Percentiles rank a stretch among this genome's conserved stretches.
Evolutionary conservation across 495 filamentous ascomycete genomes (phyloP).

Genomic region (Penicillium chermesinum): DNA sequence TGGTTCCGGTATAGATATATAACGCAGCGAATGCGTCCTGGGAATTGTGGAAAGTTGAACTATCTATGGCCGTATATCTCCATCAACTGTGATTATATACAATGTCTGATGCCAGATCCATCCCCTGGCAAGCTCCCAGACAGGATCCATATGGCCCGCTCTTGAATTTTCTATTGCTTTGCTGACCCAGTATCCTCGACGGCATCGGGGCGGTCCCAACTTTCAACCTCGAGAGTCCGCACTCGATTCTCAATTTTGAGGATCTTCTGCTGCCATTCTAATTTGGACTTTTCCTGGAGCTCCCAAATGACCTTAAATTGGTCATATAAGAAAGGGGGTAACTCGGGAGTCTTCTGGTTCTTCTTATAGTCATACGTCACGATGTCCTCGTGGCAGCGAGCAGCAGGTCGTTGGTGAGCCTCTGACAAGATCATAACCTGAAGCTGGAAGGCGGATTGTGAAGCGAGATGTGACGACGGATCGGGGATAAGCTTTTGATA

Average conservation of each 20-base stretch:
- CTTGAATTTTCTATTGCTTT: slow-evolving; percentile 7
- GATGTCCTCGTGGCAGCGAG: slow-evolving; percentile 74
- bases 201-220: slow-evolving; percentile 68
- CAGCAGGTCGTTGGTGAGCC: slow-evolving; percentile 69
- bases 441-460: slow-evolving; percentile 50
- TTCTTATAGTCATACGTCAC: slow-evolving; percentile 77
- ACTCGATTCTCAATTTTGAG: slow-evolving; percentile 51
- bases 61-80: no score
- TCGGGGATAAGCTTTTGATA: slow-evolving; percentile 73
- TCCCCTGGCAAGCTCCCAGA: no score
- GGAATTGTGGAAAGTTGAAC: no score
- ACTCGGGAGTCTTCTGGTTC: slow-evolving; percentile 42
- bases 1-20: no score
- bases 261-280: slow-evolving; percentile 44
- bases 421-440: slow-evolving; percentile 72
- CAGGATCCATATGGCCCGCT: neutral
- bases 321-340: slow-evolving; percentile 63
- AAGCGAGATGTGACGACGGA: slow-evolving; percentile 33
- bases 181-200: slow-evolving; percentile 64
- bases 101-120: no score
- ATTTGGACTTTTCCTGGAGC: slow-evolving; percentile 60
- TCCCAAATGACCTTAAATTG: slow-evolving; percentile 61
- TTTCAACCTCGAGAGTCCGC: slow-evolving; percentile 59
- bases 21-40: no score
- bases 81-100: no score